Conservation (phyloP, 1,284 basidiomycete genomes). For the Tilletia indica region DNA sequence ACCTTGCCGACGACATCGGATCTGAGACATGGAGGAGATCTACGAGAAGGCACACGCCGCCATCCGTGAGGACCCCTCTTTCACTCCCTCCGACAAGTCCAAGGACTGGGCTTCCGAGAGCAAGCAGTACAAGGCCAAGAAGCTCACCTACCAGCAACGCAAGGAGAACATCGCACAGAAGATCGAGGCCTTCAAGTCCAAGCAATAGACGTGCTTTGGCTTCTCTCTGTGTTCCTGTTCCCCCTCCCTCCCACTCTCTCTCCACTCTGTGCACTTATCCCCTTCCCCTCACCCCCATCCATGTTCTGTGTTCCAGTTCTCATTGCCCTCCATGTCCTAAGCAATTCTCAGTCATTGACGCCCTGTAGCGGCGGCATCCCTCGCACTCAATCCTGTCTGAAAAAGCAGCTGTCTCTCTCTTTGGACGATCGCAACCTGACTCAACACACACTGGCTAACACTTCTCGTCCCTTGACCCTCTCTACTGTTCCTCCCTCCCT, state of each 20-base stretch:
- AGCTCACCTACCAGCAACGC: constrained; percentile 72
- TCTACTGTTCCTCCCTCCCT: too few relatives aligned
- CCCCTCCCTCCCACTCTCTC: not conserved
- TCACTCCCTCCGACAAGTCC: constrained; percentile 84
- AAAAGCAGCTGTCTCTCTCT: too few relatives aligned
- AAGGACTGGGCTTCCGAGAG: constrained; percentile 89
- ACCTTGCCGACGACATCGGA: constrained; percentile 91
- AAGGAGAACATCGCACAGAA: constrained; percentile 51
- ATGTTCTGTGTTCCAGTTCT: not conserved
- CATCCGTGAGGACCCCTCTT: constrained; percentile 90
- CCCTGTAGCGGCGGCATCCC: not conserved
- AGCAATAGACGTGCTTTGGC: not conserved
- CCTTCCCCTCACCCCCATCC: not conserved
- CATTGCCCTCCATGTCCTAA: constrained; percentile 8
- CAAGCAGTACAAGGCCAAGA: constrained; percentile 70
- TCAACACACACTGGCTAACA: too few relatives aligned
- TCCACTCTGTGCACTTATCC: not conserved
- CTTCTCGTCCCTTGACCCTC: too few relatives aligned
- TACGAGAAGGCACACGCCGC: constrained; percentile 75
- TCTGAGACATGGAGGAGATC: constrained; percentile 96
- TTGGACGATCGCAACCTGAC: too few relatives aligned
- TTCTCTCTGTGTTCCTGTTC: not conserved
- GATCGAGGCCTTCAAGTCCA: constrained; percentile 48
- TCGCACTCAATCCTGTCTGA: too few relatives aligned
- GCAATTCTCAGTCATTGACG: constrained; percentile 1